Base-by-base conservation (phyloP, 192 early-diverging fungal species). In the Coemansia sp. region DNA sequence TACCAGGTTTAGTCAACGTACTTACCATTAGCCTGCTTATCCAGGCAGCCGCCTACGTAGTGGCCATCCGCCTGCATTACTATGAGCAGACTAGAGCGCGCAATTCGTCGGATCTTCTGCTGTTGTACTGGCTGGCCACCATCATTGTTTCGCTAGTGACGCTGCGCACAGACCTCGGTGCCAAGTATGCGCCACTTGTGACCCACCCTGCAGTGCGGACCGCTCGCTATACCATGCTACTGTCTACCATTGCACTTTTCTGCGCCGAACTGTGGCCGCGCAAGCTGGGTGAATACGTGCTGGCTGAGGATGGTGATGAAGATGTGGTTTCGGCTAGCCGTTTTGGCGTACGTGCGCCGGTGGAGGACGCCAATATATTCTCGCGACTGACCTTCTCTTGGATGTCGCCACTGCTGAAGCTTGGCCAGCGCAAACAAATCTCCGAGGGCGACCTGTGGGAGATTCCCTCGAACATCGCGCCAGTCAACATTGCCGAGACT, bases 341-440 rank as follows among this genome's bases (percentile, higher is more conserved):
- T 8, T 51, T 51, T 23, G 53, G 76, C 75, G 39, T 37, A 62
- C 27, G 21, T 32, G 86, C 85, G 55, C 94, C 94, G 2, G 94
- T 95, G 66, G 88, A 87, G 10, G 80, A 77, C 21, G 89, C 94
- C 51, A 92, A 93, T 67, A 89, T 98, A 46, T 94, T 95, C 67
- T 92, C 90, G 17, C 86, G 85, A 11, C 72, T 94, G 2, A 88
- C 90, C 6, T 95, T 98, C 74, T 82, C 88, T 38, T 98, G 96
- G 96, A 91, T 98, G 87, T 87, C 91, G 58, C 84, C 87, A 12
- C 71, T 96, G 34, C 89, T 98, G 86, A 85, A 86, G 50, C 77
- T 90, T 27, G 95, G 94, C 12, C 87, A 87, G 62, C 65, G 73
- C 44, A 93, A 92, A 67, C 89, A 85, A 39, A 75, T 96, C 25